phyloP scores from a whole-genome alignment of 345 rosid genomes.

The Linum tenue region DNA sequence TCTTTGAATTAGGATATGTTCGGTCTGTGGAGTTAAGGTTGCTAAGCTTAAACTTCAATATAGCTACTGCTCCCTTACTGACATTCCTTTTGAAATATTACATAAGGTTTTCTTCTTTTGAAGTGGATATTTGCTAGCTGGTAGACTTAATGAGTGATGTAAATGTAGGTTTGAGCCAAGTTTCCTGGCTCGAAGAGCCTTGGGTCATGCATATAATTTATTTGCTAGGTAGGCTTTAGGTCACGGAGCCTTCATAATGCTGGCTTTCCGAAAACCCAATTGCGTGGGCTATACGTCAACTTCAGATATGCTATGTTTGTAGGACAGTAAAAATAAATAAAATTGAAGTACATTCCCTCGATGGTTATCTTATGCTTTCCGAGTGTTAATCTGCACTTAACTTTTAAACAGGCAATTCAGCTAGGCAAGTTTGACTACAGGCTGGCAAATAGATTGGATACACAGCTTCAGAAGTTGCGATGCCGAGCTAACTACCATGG shows the following conservation, averaged over 20 bases:
- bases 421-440: conserved; percentile 87
- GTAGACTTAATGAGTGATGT: neutral
- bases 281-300: no score
- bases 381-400: conserved; percentile 11
- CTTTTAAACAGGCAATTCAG: conserved; percentile 63
- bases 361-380: neutral
- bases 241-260: no score
- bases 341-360: neutral
- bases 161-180: neutral
- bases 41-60: neutral
- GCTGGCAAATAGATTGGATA: conserved; percentile 74
- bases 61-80: neutral
- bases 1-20: no score
- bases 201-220: no score
- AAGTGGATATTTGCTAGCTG: neutral
- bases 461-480: conserved; percentile 82
- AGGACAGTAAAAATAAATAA: no score
- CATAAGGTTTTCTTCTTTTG: neutral
- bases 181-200: no score
- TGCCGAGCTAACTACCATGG: conserved; percentile 95
- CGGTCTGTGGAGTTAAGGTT: neutral
- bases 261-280: no score
- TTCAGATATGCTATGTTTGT: no score
- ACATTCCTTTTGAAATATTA: neutral
- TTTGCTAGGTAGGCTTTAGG: no score